Conservation (phyloP, 441 rosid species). For the Biscutella laevigata region DNA sequence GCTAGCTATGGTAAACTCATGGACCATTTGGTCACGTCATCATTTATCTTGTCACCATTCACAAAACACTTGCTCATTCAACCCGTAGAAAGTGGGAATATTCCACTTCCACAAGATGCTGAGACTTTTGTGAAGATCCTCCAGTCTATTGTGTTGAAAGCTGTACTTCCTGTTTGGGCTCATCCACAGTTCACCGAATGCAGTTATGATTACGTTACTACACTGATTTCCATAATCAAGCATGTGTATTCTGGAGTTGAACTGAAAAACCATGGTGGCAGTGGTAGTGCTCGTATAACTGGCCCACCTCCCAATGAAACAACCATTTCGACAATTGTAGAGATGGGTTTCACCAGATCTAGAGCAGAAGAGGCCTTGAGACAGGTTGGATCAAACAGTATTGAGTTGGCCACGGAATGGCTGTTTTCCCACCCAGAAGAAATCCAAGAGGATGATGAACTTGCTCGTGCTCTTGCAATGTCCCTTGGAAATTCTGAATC, state of each 20-base stretch:
- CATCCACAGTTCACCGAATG: constrained; percentile 84
- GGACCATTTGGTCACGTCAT: constrained; percentile 96
- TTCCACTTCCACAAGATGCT: constrained; percentile 75
- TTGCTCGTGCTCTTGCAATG: constrained; percentile 98
- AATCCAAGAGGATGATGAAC: constrained; percentile 91
- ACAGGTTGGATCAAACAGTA: constrained; percentile 91
- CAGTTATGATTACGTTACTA: constrained; percentile 63
- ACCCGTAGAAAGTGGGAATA: constrained; percentile 58
- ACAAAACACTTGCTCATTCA: constrained; percentile 83
- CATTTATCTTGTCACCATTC: constrained; percentile 76
- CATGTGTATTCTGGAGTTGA: constrained; percentile 94
- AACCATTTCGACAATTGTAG: constrained; percentile 82
- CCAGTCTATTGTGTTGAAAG: constrained; percentile 89
- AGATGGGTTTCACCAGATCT: constrained; percentile 94
- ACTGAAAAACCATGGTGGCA: constrained; percentile 61
- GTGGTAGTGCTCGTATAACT: constrained; percentile 48
- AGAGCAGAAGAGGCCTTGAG: constrained; percentile 98
- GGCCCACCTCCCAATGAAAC: constrained; percentile 94
- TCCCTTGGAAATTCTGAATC: constrained; percentile 90
- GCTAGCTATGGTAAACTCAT: constrained; percentile 86
- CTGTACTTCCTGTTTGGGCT: constrained; percentile 91
- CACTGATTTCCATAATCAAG: constrained; percentile 73
- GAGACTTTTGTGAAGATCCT: constrained; percentile 89
- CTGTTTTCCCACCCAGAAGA: constrained; percentile 93
- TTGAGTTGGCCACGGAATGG: constrained; percentile 99